These are phyloP conservation scores for Omphalea diandra DNA, from an alignment of 441 rosid genomes.

Conservation along the genomic window DNA sequence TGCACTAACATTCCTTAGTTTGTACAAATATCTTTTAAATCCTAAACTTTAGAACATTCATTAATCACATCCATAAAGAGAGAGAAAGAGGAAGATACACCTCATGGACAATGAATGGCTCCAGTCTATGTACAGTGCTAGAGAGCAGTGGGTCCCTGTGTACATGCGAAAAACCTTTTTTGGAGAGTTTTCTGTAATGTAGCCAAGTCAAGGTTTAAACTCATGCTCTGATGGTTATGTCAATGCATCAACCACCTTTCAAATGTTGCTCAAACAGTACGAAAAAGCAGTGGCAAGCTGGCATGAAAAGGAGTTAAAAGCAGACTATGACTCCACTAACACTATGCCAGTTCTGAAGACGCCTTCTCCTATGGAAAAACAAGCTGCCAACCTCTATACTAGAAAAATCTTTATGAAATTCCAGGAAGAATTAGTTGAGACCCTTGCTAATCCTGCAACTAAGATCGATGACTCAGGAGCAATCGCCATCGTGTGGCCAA, in stretches of 20 bases:
- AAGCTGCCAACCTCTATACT: constrained; percentile 67
- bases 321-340: constrained; percentile 65
- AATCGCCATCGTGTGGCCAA: constrained; percentile 53
- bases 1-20: too few species aligned
- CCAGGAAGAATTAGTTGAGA: constrained; percentile 76
- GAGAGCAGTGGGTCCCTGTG: constrained; percentile 71
- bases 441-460: constrained; percentile 59
- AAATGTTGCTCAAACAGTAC: constrained; percentile 48
- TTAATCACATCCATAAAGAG: too few species aligned
- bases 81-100: constrained; percentile 54
- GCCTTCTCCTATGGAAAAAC: constrained; percentile 85
- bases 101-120: constrained; percentile 68
- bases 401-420: constrained; percentile 58
- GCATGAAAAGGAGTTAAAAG: constrained; percentile 69
- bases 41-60: too few species aligned
- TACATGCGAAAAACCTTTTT: constrained; percentile 60
- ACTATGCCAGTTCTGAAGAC: constrained; percentile 56
- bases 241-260: constrained; percentile 50
- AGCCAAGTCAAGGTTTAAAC: constrained; percentile 35
- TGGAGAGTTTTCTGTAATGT: constrained; percentile 46
- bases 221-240: constrained; percentile 66
- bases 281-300: constrained; percentile 59
- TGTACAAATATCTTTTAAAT: too few species aligned
- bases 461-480: constrained; percentile 54
- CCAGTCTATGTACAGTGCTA: constrained; percentile 51